Conservation (phyloP, 2,329 filamentous ascomycete species). For the Colletotrichum paranaense region DNA sequence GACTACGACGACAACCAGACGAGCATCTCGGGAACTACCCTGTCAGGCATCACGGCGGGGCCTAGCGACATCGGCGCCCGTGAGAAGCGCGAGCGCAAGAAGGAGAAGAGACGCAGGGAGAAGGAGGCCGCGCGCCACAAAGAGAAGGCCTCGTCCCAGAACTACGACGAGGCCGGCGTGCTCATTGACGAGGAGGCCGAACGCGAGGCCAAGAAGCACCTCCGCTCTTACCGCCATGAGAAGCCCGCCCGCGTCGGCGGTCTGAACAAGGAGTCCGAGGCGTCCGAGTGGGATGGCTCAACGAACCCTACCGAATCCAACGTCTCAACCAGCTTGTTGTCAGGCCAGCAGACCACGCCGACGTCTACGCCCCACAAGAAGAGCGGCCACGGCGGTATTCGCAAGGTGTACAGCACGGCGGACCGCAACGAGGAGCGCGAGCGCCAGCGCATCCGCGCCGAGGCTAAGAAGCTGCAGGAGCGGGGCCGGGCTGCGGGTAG, state of each 20-base stretch:
- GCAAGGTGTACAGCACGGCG: conserved; percentile 71
- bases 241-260: conserved; percentile 88
- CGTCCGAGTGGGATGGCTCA: conserved; percentile 81
- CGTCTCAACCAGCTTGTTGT: conserved; percentile 72
- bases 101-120: conserved; percentile 57
- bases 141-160: conserved; percentile 40
- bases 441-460: conserved; percentile 65
- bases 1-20: conserved; percentile 69
- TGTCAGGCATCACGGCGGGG: conserved; percentile 69
- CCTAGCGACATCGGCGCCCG: conserved; percentile 66
- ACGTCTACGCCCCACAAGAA: conserved; percentile 64
- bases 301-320: conserved; percentile 74
- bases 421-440: conserved; percentile 65
- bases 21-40: conserved; percentile 56
- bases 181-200: conserved; percentile 74
- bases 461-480: conserved; percentile 66
- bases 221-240: conserved; percentile 88
- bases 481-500: conserved; percentile 54
- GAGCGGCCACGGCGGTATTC: conserved; percentile 61
- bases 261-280: conserved; percentile 85
- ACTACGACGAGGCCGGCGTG: conserved; percentile 59
- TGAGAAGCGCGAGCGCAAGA: conserved; percentile 66
- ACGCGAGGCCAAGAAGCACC: conserved; percentile 72
- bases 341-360: conserved; percentile 67
- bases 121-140: conserved; percentile 44